Evolutionary conservation across 2,329 filamentous ascomycete species (phyloP).

Genomic region (Neurospora crassa): DNA sequence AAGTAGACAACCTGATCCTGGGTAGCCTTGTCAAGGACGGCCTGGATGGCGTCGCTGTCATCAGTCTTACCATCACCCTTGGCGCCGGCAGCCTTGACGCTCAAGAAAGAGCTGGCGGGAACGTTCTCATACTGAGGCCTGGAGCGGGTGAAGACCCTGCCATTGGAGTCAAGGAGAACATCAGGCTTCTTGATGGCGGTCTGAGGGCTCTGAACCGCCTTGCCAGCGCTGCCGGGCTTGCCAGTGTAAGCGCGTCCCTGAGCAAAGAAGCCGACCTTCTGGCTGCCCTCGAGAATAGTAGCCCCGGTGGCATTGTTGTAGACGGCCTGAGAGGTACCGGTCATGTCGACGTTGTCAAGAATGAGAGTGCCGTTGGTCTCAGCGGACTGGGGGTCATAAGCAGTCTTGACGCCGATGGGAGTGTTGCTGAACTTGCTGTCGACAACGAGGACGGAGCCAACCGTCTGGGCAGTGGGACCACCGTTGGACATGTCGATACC

Average conservation of each 20-base stretch:
- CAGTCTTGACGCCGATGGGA: slow-evolving; percentile 65
- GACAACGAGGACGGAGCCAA: slow-evolving; percentile 75
- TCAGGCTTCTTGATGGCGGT: slow-evolving; percentile 52
- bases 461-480: slow-evolving; percentile 52
- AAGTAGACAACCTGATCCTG: slow-evolving; percentile 62
- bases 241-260: slow-evolving; percentile 69
- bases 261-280: slow-evolving; percentile 60
- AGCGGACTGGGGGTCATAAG: slow-evolving; percentile 53
- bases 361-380: slow-evolving; percentile 72
- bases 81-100: slow-evolving; percentile 72
- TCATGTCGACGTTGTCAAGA: slow-evolving; percentile 84
- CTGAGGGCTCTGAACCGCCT: slow-evolving; percentile 51
- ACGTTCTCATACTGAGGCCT: slow-evolving; percentile 80
- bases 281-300: slow-evolving; percentile 59
- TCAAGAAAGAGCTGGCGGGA: slow-evolving; percentile 62
- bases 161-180: slow-evolving; percentile 51
- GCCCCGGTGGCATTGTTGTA: slow-evolving; percentile 43
- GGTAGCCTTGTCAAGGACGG: slow-evolving; percentile 58
- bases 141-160: slow-evolving; percentile 69
- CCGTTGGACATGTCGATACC: slow-evolving; percentile 71
- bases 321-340: slow-evolving; percentile 58
- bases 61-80: slow-evolving; percentile 82
- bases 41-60: slow-evolving; percentile 78
- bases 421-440: slow-evolving; percentile 75
- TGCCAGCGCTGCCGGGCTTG: slow-evolving; percentile 31